Conservation (phyloP, 805 yeast genomes). For the Kuraishia hungarica region DNA sequence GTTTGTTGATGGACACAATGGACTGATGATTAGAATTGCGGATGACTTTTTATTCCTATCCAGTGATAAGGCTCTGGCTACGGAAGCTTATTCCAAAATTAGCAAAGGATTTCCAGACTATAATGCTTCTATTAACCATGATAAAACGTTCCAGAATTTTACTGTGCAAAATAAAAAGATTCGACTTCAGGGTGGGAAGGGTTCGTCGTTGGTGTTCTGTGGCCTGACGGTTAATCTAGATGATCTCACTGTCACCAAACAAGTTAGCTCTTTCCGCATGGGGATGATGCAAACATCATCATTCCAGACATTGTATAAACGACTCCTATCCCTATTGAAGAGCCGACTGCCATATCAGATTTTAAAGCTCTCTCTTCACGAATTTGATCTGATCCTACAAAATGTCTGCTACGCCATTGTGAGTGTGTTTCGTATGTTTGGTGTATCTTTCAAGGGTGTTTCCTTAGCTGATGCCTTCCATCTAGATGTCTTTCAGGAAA, state of each 20-base stretch:
- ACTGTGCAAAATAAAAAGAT: not conserved
- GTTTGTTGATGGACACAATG: conserved; percentile 13
- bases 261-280: conserved; percentile 11
- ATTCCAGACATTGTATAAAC: conserved; percentile 14
- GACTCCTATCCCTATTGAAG: conserved; percentile 18
- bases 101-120: conserved; percentile 31
- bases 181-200: not conserved
- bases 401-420: conserved; percentile 6
- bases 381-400: conserved; percentile 10
- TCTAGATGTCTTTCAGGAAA: not conserved
- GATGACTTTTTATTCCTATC: conserved; percentile 83
- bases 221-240: conserved; percentile 28
- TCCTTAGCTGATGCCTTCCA: not conserved
- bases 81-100: conserved; percentile 19
- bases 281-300: conserved; percentile 7
- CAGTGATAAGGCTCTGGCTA: conserved; percentile 24
- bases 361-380: conserved; percentile 14
- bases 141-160: conserved; percentile 22
- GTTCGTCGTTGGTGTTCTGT: conserved; percentile 28
- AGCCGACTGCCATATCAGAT: conserved; percentile 24
- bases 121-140: conserved; percentile 29
- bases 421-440: not conserved
- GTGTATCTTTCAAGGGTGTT: not conserved
- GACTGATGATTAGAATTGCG: conserved; percentile 54
- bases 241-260: conserved; percentile 27